Conservation (phyloP, 1,139 yeast species). For the Pneumocystis canis region DNA sequence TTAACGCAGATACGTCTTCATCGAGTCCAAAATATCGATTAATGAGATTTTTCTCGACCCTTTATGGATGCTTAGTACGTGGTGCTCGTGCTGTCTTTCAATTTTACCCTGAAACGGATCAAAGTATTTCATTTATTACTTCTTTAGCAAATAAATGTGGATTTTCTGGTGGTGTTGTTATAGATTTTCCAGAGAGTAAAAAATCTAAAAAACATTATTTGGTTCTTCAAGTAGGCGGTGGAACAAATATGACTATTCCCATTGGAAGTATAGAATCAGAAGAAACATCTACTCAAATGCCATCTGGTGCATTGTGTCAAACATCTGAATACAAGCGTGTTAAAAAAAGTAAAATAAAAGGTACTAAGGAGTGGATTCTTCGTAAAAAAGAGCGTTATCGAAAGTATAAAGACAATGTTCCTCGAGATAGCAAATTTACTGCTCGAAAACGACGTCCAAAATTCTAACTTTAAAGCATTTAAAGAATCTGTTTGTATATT, state of each 20-base stretch:
- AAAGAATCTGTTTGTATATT: not conserved
- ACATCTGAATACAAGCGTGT: constrained; percentile 45
- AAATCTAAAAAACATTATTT: constrained; percentile 81
- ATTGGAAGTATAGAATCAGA: not conserved
- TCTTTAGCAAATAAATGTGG: constrained; percentile 88
- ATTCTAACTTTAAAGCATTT: constrained; percentile 31
- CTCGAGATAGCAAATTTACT: constrained; percentile 79
- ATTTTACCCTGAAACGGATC: constrained; percentile 84
- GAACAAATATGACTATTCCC: constrained; percentile 30
- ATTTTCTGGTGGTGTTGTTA: constrained; percentile 86
- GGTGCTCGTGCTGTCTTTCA: constrained; percentile 98
- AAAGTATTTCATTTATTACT: constrained; percentile 62
- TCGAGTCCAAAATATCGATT: constrained; percentile 81
- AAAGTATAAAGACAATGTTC: constrained; percentile 61
- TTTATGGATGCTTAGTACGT: constrained; percentile 71
- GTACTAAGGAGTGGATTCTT: constrained; percentile 53
- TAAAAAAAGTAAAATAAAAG: constrained; percentile 23
- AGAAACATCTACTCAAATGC: constrained; percentile 27
- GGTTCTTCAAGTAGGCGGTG: constrained; percentile 70
- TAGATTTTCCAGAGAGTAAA: constrained; percentile 87
- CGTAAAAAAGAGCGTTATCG: constrained; percentile 91
- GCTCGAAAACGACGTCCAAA: constrained; percentile 85
- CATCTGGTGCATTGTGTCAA: constrained; percentile 67
- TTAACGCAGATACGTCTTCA: constrained; percentile 78
- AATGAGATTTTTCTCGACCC: constrained; percentile 67